Evolutionary conservation across 2,329 filamentous ascomycete species (phyloP), one percentile per base, ranked within the genome.

Genomic region (Monosporascus sp.): DNA sequence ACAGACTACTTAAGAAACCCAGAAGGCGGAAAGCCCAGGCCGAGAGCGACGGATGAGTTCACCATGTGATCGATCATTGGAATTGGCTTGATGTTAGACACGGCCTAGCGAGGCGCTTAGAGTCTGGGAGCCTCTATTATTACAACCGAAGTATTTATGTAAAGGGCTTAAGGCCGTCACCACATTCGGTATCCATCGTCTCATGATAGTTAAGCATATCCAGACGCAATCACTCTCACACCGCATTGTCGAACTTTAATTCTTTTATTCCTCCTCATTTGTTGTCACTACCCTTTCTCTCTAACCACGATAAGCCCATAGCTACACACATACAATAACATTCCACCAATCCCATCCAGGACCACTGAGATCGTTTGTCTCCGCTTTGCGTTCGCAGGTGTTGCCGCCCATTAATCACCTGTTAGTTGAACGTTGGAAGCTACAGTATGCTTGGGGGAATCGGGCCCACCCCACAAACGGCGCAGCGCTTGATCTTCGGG

Each of bases 1-100:
- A 85, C 41, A 83, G 83, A 59, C 63, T 96, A 25, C 76, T 90
- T 60, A 89, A 83, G 67, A 74, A 72, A 61, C 74, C 69, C 53
- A 65, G 69, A 38, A 68, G 60, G 43, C 62, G 64, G 31, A 70
- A 64, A 53, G 52, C 56, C 15, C 70, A 70, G 57, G 51, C 50
- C 20, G 50, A 22, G 48, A 43, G 11, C 49, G 49, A 54, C 44
- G 51, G 47, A 58, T 49, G 37, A 25, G 20, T 14, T 27, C 38
- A 43, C 49, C 49, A 25, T 25, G 39, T 5, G 31, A 48, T 38
- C 53, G 31, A 48, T 38, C 53, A 47, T 52, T 54, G 61, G 56
- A 51, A 41, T 18, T n/a, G 41, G 5, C 24, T 3, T 41, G 18
- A 20, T 17, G 20, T 4, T 22, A 8, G 7, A 18, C 27, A 41